Conservation (phyloP, 2,329 filamentous ascomycete species). For the Metarhizium anisopliae region DNA sequence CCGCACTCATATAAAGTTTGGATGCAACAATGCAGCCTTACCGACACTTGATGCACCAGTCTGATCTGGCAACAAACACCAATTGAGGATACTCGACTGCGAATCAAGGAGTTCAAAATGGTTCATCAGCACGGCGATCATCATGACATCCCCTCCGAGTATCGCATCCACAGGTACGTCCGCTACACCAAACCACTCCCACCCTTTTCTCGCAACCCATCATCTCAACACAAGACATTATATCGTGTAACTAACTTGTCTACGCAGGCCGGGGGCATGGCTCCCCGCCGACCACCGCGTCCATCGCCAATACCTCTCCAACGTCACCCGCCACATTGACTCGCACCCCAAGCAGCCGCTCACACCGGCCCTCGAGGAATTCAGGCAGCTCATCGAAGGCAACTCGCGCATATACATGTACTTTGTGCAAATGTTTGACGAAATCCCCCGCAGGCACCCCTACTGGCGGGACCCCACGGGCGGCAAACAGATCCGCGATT, state of each 20-base stretch:
- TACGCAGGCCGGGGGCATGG: slow-evolving; percentile 45
- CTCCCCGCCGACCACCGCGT: slow-evolving; percentile 53
- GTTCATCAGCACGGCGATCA: slow-evolving; percentile 41
- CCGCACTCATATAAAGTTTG: neutral
- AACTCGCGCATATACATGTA: slow-evolving; percentile 58
- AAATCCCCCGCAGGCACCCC: slow-evolving; percentile 51
- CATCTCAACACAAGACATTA: too few relatives aligned
- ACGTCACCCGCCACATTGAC: slow-evolving; percentile 46
- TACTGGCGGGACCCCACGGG: slow-evolving; percentile 56
- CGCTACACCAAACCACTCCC: neutral
- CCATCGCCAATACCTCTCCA: slow-evolving; percentile 54
- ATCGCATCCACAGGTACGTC: slow-evolving; percentile 35
- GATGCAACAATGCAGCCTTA: neutral
- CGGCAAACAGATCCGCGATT: slow-evolving; percentile 53
- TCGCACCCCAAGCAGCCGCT: slow-evolving; percentile 34
- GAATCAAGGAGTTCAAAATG: slow-evolving; percentile 24
- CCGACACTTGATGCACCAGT: too few relatives aligned
- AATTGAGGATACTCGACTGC: neutral
- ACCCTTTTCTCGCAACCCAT: too few relatives aligned
- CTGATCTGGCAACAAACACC: neutral
- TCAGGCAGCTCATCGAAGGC: slow-evolving; percentile 55
- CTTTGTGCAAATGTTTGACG: slow-evolving; percentile 58
- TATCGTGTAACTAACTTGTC: neutral
- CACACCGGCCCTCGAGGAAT: slow-evolving; percentile 53
- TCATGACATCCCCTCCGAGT: slow-evolving; percentile 40